A percentile compares a stretch with the other conserved stretches of the same genome.
These are phyloP conservation scores for Colletotrichum truncatum DNA, from an alignment of 2,329 filamentous ascomycete genomes.

Conservation along the genomic window DNA sequence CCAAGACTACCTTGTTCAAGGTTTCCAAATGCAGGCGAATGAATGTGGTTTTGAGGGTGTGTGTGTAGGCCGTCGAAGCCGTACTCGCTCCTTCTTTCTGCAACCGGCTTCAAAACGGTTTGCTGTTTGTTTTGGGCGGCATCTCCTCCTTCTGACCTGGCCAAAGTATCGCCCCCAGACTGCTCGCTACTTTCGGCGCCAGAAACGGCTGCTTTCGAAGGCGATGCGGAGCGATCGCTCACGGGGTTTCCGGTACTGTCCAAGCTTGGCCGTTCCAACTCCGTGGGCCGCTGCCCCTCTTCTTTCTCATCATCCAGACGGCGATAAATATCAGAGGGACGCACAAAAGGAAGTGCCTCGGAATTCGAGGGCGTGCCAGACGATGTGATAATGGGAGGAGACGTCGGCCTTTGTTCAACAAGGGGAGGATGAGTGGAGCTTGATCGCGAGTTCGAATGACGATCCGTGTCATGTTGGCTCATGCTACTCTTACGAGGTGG, in stretches of 20 bases:
- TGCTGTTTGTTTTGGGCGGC: constrained; percentile 21
- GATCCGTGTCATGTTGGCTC: constrained; percentile 51
- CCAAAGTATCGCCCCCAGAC: neutral
- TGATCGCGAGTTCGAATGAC: constrained; percentile 37
- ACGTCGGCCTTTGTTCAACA: constrained; percentile 47
- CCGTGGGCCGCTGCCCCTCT: constrained; percentile 63
- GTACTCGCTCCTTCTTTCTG: constrained; percentile 68
- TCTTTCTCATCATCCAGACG: constrained; percentile 73
- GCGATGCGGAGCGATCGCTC: constrained; percentile 4
- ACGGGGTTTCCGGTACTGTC: constrained; percentile 51
- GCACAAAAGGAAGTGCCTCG: constrained; percentile 71
- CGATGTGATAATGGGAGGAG: constrained; percentile 46
- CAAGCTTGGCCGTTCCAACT: constrained; percentile 65
- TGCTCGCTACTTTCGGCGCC: constrained; percentile 25
- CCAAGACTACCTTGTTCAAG: constrained; percentile 5
- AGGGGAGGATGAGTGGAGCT: constrained; percentile 41
- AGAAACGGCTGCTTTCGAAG: constrained; percentile 4
- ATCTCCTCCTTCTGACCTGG: neutral
- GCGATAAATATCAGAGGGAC: constrained; percentile 82
- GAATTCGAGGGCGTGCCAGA: constrained; percentile 54
- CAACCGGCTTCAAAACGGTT: constrained; percentile 57
- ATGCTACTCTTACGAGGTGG: constrained; percentile 72
- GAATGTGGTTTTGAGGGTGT: constrained; percentile 9
- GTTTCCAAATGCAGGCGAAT: constrained; percentile 11
- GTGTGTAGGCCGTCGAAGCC: constrained; percentile 55